Evolutionary conservation across 768 basidiomycete genomes (phyloP), one percentile per base, ranked within the genome.

Genomic region (Leucocoprinus birnbaumii): DNA sequence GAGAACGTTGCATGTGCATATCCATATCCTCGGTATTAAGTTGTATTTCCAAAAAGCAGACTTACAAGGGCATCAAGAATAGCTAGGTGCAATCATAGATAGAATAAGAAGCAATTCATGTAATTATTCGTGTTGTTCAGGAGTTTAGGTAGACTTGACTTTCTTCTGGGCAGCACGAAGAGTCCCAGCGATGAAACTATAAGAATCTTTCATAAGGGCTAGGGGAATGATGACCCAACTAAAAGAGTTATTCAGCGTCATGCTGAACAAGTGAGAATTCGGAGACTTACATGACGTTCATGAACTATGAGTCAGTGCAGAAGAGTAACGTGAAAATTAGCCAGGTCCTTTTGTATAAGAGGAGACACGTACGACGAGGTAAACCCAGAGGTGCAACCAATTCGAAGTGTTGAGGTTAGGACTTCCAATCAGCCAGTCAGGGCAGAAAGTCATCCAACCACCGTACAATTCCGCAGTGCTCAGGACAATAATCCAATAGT

Each of bases 381-480:
- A 91, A 9, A 91, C 84, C 89, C 89, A 93, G 50, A 91, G 75
- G 63, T 84, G 80, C 35, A 91, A 69, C 24, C 74, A 71, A 61
- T 90, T 89, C 7, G 85, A 86, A 0, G 82, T 89, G 62, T 87
- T 77, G 51, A 93, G 69, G 65, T 78, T 88, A 0, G 84, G 82
- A 62, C 82, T 87, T 18, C 87, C 89, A 1, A 80, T 84, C 46
- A 93, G 71, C 89, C 89, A 92, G 69, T 92, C 91, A 0, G 91
- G 91, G 63, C 84, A 86, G 70, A 93, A 93, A 2, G 90, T 93
- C 91, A 93, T 91, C 85, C 85, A 91, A 83, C 86, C 86, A 62
- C 90, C 89, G 55, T 91, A 91, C 3, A 92, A 62, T 65, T 93
- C 91, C 0, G 81, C 87, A 1, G 86, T 90, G 63, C 84, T 80